Evolutionary conservation across 2,329 filamentous ascomycete species (phyloP).

Genomic region (Aspergillus carbonarius): DNA sequence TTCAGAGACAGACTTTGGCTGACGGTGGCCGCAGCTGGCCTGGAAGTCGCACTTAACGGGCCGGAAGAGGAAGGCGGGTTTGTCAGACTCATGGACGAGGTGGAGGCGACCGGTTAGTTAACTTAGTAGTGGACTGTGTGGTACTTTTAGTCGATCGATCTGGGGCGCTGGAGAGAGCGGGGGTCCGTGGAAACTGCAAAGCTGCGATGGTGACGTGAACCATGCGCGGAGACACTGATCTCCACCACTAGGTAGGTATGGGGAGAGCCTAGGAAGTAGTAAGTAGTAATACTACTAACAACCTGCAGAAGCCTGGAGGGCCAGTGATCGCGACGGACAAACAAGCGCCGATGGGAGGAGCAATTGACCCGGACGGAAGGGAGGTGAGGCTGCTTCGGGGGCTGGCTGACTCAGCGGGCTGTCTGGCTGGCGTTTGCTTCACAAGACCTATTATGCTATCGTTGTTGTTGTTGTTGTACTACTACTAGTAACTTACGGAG

Average conservation of each 20-base stretch:
- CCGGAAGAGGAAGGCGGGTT: slow-evolving; percentile 43
- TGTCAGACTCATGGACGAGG: slow-evolving; percentile 41
- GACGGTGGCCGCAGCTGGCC: slow-evolving; percentile 31
- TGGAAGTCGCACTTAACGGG: slow-evolving; percentile 39
- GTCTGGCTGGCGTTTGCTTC: too few species aligned
- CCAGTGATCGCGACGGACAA: background rate
- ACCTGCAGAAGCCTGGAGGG: background rate
- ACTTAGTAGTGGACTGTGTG: too few species aligned
- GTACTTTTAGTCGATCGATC: background rate
- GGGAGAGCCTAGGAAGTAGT: background rate
- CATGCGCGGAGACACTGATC: slow-evolving; percentile 7
- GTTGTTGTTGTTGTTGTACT: too few species aligned
- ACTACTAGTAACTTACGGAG: too few species aligned
- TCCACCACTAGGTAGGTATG: slow-evolving; percentile 8
- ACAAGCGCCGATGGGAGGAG: background rate
- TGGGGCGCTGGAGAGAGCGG: background rate
- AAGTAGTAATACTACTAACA: too few species aligned
- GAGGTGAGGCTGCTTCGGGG: slow-evolving; percentile 1
- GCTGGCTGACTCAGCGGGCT: background rate
- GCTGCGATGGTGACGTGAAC: slow-evolving; percentile 1
- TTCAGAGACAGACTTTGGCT: slow-evolving; percentile 40
- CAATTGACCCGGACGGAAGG: background rate
- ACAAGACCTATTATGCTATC: too few species aligned
- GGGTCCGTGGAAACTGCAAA: background rate
- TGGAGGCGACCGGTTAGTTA: background rate